Evolutionary conservation across 2,329 filamentous ascomycete genomes (phyloP).

Genomic region (Phoma sp.): DNA sequence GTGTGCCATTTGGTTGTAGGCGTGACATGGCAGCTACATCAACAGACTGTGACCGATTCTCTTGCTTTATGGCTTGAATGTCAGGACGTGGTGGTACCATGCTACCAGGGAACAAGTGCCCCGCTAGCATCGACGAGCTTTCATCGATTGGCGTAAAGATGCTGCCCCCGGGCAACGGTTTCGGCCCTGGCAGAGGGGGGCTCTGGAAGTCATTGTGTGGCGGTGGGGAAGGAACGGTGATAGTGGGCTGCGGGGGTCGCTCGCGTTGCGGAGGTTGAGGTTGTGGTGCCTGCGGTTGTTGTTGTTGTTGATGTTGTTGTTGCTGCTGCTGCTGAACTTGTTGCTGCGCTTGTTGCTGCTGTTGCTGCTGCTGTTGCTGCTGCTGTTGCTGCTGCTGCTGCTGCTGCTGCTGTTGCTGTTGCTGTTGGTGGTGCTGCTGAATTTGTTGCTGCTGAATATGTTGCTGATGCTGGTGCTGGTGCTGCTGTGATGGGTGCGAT

Average conservation of each 20-base stretch:
- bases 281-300: constrained; percentile 69
- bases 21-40: constrained; percentile 63
- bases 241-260: constrained; percentile 54
- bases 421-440: constrained; percentile 15
- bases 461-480: constrained; percentile 54
- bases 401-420: not conserved
- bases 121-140: constrained; percentile 83
- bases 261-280: constrained; percentile 42
- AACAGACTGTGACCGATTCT: constrained; percentile 67
- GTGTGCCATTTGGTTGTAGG: constrained; percentile 48
- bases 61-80: constrained; percentile 50
- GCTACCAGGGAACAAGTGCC: constrained; percentile 70
- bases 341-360: constrained; percentile 74
- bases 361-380: constrained; percentile 63
- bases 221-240: constrained; percentile 54
- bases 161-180: constrained; percentile 70
- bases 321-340: constrained; percentile 68
- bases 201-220: constrained; percentile 60
- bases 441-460: constrained; percentile 65
- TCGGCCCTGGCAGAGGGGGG: constrained; percentile 65
- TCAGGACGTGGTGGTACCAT: constrained; percentile 48
- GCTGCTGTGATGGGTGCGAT: constrained; percentile 69
- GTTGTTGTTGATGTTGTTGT: constrained; percentile 70
- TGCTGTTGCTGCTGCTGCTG: constrained; percentile 41
- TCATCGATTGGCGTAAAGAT: constrained; percentile 99